phyloP scores from a whole-genome alignment of 164 flowering plant genomes.

The Stephania japonica region DNA sequence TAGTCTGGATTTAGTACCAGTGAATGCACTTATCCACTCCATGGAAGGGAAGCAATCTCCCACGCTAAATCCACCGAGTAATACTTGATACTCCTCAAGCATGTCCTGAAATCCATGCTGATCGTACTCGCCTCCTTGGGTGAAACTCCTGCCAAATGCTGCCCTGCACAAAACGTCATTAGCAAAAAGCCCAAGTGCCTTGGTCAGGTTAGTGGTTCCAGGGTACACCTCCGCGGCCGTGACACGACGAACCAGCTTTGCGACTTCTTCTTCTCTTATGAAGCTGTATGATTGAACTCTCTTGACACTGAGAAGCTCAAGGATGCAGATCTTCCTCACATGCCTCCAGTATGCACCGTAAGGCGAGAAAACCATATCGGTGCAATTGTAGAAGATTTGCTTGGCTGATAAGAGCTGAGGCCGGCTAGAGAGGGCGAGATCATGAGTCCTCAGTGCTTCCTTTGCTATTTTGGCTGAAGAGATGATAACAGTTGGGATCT shows the following conservation, averaged over 20 bases:
- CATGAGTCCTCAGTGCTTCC: background rate
- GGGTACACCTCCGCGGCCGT: no score
- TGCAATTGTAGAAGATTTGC: no score
- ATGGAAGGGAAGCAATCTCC: no score
- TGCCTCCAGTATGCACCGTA: background rate
- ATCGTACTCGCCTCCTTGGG: no score
- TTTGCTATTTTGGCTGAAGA: background rate
- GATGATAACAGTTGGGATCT: background rate
- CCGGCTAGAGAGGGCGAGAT: background rate
- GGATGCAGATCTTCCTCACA: background rate
- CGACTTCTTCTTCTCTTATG: background rate
- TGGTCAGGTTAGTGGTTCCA: no score
- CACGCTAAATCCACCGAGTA: no score
- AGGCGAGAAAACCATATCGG: background rate
- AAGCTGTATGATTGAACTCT: background rate
- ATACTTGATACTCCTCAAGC: no score
- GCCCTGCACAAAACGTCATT: no score
- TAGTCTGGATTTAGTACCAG: background rate
- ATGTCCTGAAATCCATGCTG: no score
- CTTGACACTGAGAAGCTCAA: background rate
- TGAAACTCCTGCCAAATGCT: no score
- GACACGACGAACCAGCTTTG: background rate
- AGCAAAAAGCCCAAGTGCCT: no score
- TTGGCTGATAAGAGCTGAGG: background rate
- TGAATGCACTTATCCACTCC: background rate